phyloP scores from a whole-genome alignment of 192 early-diverging fungal genomes.

The Gamsiella multidivaricata region DNA sequence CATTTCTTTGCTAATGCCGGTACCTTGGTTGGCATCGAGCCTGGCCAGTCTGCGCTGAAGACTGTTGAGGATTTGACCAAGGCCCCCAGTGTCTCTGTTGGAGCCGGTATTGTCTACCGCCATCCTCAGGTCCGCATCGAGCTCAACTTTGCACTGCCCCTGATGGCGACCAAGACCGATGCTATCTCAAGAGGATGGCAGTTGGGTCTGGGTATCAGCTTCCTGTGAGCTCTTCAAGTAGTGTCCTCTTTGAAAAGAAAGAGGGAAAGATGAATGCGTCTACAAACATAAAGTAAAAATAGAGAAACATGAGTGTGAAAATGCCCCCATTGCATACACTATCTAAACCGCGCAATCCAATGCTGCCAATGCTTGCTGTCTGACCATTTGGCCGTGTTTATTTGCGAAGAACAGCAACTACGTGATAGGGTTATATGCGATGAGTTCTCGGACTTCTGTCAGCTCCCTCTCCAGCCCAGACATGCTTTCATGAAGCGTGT shows the following conservation, averaged over 20 bases:
- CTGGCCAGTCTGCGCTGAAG: slow-evolving; percentile 28
- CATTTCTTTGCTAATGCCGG: slow-evolving; percentile 95
- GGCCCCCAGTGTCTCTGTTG: slow-evolving; percentile 78
- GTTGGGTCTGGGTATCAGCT: slow-evolving; percentile 89
- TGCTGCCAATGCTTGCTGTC: too few species aligned
- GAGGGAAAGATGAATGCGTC: neutral
- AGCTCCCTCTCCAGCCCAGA: slow-evolving; percentile 32
- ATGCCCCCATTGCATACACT: too few species aligned
- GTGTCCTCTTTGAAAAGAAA: neutral
- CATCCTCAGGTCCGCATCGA: slow-evolving; percentile 90
- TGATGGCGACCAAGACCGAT: slow-evolving; percentile 71
- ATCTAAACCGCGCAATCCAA: too few species aligned
- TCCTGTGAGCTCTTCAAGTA: slow-evolving; percentile 62
- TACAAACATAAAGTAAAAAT: neutral
- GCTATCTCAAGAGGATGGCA: slow-evolving; percentile 81
- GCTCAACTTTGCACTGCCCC: slow-evolving; percentile 90
- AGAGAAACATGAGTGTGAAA: neutral
- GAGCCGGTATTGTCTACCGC: slow-evolving; percentile 86
- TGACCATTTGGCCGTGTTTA: neutral
- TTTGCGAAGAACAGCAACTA: slow-evolving; percentile 1
- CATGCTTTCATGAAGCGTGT: slow-evolving; percentile 40
- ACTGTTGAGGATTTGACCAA: slow-evolving; percentile 58
- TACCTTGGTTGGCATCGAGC: slow-evolving; percentile 67
- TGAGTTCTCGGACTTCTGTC: slow-evolving; percentile 40
- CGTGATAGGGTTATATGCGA: slow-evolving; percentile 40